Conservation (phyloP, 129 eudicot species). For the Glebionis coronaria region DNA sequence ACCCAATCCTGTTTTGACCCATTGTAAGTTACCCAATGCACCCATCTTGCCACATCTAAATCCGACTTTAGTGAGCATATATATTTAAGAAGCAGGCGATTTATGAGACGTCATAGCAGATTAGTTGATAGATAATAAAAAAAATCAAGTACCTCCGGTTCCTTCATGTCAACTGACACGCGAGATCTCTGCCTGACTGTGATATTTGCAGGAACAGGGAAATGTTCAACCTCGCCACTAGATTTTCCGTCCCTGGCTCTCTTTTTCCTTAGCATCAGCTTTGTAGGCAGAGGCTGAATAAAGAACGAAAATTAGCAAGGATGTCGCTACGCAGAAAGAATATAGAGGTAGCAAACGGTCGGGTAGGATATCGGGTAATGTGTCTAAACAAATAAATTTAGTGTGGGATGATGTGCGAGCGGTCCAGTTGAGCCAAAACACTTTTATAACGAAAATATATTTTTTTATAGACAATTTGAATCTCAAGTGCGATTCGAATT, state of each 20-base stretch:
- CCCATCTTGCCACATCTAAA: conserved; percentile 5
- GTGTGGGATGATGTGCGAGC: neutral
- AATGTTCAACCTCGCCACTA: conserved; percentile 78
- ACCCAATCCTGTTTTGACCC: conserved; percentile 1
- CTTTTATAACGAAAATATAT: neutral
- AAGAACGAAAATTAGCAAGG: conserved; percentile 5
- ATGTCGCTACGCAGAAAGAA: neutral
- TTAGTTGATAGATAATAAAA: neutral
- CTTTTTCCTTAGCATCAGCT: conserved; percentile 77
- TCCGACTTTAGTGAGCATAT: neutral
- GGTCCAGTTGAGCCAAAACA: neutral
- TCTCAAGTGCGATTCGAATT: neutral
- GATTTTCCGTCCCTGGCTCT: conserved; percentile 86
- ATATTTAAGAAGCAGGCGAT: neutral
- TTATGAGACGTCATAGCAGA: neutral
- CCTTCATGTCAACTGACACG: conserved; percentile 59
- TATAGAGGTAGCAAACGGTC: neutral
- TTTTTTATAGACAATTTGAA: neutral
- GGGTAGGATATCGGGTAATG: neutral
- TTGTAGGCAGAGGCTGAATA: conserved; percentile 87
- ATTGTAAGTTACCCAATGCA: neutral
- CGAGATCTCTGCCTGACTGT: conserved; percentile 68
- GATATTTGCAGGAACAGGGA: conserved; percentile 67
- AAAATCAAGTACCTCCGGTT: conserved; percentile 42
- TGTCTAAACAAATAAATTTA: neutral